These are phyloP conservation scores for Heterobasidion parviporum DNA, from an alignment of 1,284 basidiomycete genomes.

Conservation along the genomic window DNA sequence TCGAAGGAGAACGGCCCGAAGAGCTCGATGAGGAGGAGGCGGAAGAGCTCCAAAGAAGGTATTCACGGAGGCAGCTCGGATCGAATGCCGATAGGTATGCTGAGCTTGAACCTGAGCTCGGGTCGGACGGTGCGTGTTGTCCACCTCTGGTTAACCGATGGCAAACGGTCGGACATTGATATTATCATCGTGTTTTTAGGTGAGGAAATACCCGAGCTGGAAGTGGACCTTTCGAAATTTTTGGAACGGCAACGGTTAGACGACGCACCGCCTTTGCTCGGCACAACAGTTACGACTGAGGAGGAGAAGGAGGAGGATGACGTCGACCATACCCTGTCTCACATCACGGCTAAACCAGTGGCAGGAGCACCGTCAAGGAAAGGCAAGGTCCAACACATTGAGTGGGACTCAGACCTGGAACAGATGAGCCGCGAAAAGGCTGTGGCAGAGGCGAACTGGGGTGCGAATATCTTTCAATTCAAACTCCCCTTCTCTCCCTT, in stretches of 20 bases:
- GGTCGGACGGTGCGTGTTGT: slow-evolving; percentile 51
- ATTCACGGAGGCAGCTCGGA: slow-evolving; percentile 45
- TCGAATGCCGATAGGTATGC: slow-evolving; percentile 66
- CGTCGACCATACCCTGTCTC: slow-evolving; percentile 50
- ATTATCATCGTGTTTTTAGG: slow-evolving; percentile 27
- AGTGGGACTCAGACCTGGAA: slow-evolving; percentile 61
- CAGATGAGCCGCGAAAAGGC: slow-evolving; percentile 59
- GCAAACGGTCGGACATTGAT: background rate
- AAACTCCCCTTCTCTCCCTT: background rate
- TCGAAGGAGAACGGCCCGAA: slow-evolving; percentile 46
- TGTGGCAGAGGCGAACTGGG: slow-evolving; percentile 64
- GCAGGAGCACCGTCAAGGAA: slow-evolving; percentile 33
- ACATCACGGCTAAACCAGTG: slow-evolving; percentile 29
- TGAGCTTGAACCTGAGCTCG: slow-evolving; percentile 56
- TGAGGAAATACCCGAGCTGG: slow-evolving; percentile 59
- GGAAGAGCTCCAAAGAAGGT: slow-evolving; percentile 41
- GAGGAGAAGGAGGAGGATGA: slow-evolving; percentile 36
- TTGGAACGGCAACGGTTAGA: slow-evolving; percentile 51
- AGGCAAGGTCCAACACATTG: slow-evolving; percentile 53
- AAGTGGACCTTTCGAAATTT: slow-evolving; percentile 63
- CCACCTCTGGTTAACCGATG: background rate
- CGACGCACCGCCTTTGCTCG: slow-evolving; percentile 25
- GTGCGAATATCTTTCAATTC: slow-evolving; percentile 24
- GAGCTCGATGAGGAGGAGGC: slow-evolving; percentile 34
- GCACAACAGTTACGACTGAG: slow-evolving; percentile 10